These are phyloP conservation scores for Calcarisporium arbuscula DNA, from an alignment of 2,329 filamentous ascomycete species.

Conservation along the genomic window DNA sequence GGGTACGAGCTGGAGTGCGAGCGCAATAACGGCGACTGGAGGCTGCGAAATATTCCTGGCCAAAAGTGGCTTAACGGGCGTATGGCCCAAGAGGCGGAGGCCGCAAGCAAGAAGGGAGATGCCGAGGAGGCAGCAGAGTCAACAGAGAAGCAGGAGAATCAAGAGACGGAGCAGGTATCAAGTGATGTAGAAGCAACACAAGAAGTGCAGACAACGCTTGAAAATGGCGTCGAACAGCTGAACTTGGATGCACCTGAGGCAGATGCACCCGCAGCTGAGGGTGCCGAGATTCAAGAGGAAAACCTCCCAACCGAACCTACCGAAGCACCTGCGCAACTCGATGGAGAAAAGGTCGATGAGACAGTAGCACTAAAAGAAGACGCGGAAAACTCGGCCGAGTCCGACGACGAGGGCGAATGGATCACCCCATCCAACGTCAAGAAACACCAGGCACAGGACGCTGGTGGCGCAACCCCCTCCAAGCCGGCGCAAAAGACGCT, in stretches of 20 bases:
- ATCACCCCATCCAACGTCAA: slow-evolving; percentile 92
- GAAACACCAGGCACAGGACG: slow-evolving; percentile 69
- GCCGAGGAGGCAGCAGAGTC: not conserved
- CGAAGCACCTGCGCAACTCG: not conserved
- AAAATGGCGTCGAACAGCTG: slow-evolving; percentile 17
- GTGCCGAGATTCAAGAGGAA: not conserved
- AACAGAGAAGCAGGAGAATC: slow-evolving; percentile 11
- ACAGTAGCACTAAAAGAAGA: slow-evolving; percentile 20
- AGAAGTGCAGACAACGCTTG: slow-evolving; percentile 7
- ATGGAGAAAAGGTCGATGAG: slow-evolving; percentile 12
- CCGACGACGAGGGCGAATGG: slow-evolving; percentile 68
- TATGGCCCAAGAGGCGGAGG: slow-evolving; percentile 17
- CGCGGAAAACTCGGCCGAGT: slow-evolving; percentile 35
- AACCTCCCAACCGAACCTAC: slow-evolving; percentile 4
- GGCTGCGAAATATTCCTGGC: slow-evolving; percentile 68
- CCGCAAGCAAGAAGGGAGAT: slow-evolving; percentile 5
- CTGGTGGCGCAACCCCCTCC: slow-evolving; percentile 34
- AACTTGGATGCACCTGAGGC: slow-evolving; percentile 10
- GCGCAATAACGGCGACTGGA: slow-evolving; percentile 82
- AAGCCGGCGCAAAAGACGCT: slow-evolving; percentile 57
- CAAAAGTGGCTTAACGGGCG: slow-evolving; percentile 73
- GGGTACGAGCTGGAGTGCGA: slow-evolving; percentile 95
- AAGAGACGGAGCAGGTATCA: slow-evolving; percentile 16
- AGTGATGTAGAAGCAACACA: slow-evolving; percentile 4
- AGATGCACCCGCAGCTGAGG: not conserved